Conservation (phyloP, 768 basidiomycete genomes). For the Suillus spraguei region DNA sequence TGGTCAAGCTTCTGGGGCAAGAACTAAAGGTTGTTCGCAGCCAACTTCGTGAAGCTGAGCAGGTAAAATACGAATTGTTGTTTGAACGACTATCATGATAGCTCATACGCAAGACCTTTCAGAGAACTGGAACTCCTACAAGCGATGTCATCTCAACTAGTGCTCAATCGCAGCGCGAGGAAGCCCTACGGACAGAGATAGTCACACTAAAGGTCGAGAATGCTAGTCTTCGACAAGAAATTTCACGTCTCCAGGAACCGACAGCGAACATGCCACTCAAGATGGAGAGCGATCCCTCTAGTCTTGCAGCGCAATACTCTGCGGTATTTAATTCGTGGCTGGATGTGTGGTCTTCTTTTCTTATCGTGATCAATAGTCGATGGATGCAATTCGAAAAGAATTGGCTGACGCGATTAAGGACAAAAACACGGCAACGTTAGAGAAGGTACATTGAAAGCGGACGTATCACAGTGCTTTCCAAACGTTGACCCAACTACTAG, state of each 20-base stretch:
- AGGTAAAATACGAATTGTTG: conserved; percentile 14
- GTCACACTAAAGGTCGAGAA: conserved; percentile 24
- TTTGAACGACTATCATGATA: not conserved
- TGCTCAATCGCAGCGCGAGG: conserved; percentile 13
- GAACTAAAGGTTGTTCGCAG: conserved; percentile 27
- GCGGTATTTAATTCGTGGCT: conserved; percentile 9
- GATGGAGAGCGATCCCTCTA: conserved; percentile 16
- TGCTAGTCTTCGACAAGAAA: conserved; percentile 16
- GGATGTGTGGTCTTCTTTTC: not conserved
- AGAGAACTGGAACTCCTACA: conserved; percentile 17
- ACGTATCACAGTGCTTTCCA: not conserved
- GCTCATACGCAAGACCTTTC: not conserved
- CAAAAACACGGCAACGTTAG: conserved; percentile 10
- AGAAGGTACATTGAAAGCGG: not conserved
- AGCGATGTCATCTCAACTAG: conserved; percentile 3
- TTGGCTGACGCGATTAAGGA: conserved; percentile 18
- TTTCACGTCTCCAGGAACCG: conserved; percentile 20
- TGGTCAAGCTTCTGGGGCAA: conserved; percentile 28
- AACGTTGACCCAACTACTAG: conserved; percentile 14
- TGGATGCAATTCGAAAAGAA: conserved; percentile 14
- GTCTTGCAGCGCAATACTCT: conserved; percentile 8
- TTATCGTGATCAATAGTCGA: conserved; percentile 16
- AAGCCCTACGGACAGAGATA: conserved; percentile 21
- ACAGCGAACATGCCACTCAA: conserved; percentile 18
- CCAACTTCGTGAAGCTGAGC: conserved; percentile 25